Evolutionary conservation across 1,284 basidiomycete genomes (phyloP).

Genomic region (Tremellales sp.): DNA sequence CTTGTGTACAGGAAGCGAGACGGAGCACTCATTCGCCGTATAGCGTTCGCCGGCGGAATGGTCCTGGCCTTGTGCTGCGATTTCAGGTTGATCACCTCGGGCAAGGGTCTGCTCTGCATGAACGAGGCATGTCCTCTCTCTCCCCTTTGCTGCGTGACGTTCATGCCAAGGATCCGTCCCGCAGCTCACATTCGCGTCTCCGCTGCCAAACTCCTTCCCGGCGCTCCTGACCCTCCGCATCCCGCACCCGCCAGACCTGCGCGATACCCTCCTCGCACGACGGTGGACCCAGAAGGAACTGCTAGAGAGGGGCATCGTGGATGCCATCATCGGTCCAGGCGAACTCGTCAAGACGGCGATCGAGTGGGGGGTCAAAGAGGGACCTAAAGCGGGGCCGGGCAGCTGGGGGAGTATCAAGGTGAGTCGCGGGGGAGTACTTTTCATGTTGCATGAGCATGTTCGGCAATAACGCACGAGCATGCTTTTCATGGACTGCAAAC

Average conservation of each 20-base stretch:
- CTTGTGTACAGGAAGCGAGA: not conserved
- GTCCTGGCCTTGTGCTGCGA: conserved; percentile 79
- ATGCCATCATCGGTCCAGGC: conserved; percentile 58
- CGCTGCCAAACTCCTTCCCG: conserved; percentile 69
- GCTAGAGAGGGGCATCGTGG: conserved; percentile 64
- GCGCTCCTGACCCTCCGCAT: conserved; percentile 66
- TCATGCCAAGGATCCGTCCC: not conserved
- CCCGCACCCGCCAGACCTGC: conserved; percentile 58
- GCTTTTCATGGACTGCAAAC: conserved; percentile 1
- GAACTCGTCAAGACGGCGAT: conserved; percentile 56
- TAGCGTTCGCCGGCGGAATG: conserved; percentile 78
- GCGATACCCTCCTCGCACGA: conserved; percentile 75
- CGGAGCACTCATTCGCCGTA: not conserved
- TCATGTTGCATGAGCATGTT: no score
- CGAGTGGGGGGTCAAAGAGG: conserved; percentile 48
- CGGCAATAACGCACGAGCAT: not conserved
- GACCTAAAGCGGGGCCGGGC: conserved; percentile 47
- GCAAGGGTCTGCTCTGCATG: conserved; percentile 82
- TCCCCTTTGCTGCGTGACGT: conserved; percentile 21
- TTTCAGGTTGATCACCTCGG: conserved; percentile 83
- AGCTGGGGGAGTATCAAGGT: conserved; percentile 55
- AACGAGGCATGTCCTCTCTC: conserved; percentile 64
- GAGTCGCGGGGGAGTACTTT: conserved; percentile 21
- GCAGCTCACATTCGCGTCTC: conserved; percentile 76
- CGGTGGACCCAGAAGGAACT: conserved; percentile 76